These are phyloP conservation scores for Sanghuangporus weigelae DNA, from an alignment of 1,284 basidiomycete species.

Conservation along the genomic window DNA sequence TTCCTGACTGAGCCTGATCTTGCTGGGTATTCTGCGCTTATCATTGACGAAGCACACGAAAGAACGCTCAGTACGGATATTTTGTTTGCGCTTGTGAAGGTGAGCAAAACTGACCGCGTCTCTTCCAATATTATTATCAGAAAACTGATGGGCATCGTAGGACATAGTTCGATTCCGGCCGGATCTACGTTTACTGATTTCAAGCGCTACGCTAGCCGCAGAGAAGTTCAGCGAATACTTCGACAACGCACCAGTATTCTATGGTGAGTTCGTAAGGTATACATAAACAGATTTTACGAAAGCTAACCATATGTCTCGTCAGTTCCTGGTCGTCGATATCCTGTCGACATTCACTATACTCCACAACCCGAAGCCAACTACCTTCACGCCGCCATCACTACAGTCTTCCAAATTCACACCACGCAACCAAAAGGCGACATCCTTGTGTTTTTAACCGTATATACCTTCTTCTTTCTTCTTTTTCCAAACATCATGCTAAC, in stretches of 20 bases:
- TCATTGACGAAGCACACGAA: slow-evolving; percentile 97
- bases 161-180: slow-evolving; percentile 97
- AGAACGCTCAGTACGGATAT: slow-evolving; percentile 95
- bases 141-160: slow-evolving; percentile 35
- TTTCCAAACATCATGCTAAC: background rate
- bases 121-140: slow-evolving; percentile 20
- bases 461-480: slow-evolving; percentile 24
- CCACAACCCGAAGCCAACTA: slow-evolving; percentile 98
- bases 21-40: slow-evolving; percentile 86
- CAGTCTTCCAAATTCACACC: slow-evolving; percentile 98
- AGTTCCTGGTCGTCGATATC: slow-evolving; percentile 97
- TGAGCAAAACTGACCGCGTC: slow-evolving; percentile 38
- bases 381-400: slow-evolving; percentile 96
- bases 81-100: slow-evolving; percentile 94
- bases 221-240: slow-evolving; percentile 97
- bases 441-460: slow-evolving; percentile 90
- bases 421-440: slow-evolving; percentile 99
- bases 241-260: slow-evolving; percentile 90
- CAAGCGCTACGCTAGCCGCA: slow-evolving; percentile 95
- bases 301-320: slow-evolving; percentile 6
- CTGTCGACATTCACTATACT: slow-evolving; percentile 98
- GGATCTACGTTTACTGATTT: slow-evolving; percentile 87
- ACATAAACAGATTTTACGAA: background rate
- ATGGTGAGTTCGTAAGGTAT: slow-evolving; percentile 47
- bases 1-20: slow-evolving; percentile 95